phyloP scores from a whole-genome alignment of 2,329 filamentous ascomycete species.

The Tolypocladium cylindrosporum region DNA sequence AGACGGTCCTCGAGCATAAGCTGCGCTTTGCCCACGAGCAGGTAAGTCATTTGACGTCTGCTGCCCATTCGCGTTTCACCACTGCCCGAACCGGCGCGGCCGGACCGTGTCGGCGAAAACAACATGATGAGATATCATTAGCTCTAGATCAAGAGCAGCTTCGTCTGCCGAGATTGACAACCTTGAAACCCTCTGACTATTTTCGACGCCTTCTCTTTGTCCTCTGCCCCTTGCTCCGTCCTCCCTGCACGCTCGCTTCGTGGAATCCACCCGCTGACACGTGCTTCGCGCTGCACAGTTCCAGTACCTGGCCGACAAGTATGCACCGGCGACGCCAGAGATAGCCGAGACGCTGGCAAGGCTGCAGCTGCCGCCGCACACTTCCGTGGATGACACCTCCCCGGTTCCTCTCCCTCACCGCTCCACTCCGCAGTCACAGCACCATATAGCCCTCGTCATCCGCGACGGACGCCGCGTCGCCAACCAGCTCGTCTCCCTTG shows the following conservation, averaged over 20 bases:
- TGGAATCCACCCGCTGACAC: constrained; percentile 7
- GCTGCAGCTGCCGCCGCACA: constrained; percentile 52
- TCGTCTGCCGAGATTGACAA: constrained; percentile 48
- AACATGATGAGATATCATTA: constrained; percentile 44
- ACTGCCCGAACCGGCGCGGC: not conserved
- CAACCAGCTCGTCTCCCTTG: constrained; percentile 37
- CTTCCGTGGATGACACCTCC: constrained; percentile 35
- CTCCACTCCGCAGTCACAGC: constrained; percentile 26
- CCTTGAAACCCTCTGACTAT: constrained; percentile 16
- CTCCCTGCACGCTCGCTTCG: not conserved
- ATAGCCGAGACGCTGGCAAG: constrained; percentile 58
- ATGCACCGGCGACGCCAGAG: constrained; percentile 54
- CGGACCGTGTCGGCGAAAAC: constrained; percentile 6
- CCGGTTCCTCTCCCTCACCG: constrained; percentile 46
- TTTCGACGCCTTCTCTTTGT: constrained; percentile 8
- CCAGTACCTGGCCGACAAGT: constrained; percentile 56
- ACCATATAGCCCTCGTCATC: constrained; percentile 53
- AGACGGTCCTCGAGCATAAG: constrained; percentile 57
- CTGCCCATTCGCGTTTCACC: not conserved
- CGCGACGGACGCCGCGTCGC: constrained; percentile 53
- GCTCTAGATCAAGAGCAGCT: constrained; percentile 77
- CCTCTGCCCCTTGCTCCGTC: constrained; percentile 3
- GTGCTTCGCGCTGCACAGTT: constrained; percentile 34
- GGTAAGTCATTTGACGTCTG: constrained; percentile 32
- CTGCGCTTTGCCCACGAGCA: constrained; percentile 57